Conservation (phyloP, 495 filamentous ascomycete genomes). For the Jackrogersella minutella region DNA sequence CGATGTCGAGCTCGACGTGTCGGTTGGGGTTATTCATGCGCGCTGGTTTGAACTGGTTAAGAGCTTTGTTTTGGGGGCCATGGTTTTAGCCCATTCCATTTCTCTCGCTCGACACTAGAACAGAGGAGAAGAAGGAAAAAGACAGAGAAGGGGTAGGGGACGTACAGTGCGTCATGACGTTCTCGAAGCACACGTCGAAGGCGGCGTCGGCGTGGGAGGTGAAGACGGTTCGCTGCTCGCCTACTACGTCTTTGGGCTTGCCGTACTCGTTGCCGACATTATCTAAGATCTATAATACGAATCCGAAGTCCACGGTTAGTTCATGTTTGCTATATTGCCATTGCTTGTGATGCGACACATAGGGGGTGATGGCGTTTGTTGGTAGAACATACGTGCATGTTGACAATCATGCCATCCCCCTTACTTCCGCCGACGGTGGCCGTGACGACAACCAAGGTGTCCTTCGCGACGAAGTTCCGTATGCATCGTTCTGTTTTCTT, state of each 20-base stretch:
- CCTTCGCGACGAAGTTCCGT: slow-evolving; percentile 92
- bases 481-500: slow-evolving; percentile 84
- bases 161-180: slow-evolving; percentile 75
- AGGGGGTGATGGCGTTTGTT: neutral
- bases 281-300: slow-evolving; percentile 80
- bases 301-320: slow-evolving; percentile 15
- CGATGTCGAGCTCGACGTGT: slow-evolving; percentile 93
- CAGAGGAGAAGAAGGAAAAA: slow-evolving; percentile 11
- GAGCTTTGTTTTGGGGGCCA: slow-evolving; percentile 40
- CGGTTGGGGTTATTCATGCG: slow-evolving; percentile 69
- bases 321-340: neutral
- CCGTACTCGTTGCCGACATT: slow-evolving; percentile 95
- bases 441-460: slow-evolving; percentile 98
- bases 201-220: slow-evolving; percentile 93
- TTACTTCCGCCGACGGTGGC: slow-evolving; percentile 82
- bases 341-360: neutral
- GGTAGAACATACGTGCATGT: slow-evolving; percentile 85
- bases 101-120: neutral
- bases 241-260: slow-evolving; percentile 86
- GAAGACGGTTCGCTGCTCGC: slow-evolving; percentile 92
- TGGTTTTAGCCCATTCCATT: slow-evolving; percentile 29
- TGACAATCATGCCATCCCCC: slow-evolving; percentile 92
- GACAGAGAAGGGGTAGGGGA: slow-evolving; percentile 13
- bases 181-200: slow-evolving; percentile 98
- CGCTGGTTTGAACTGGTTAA: slow-evolving; percentile 46